phyloP scores from a whole-genome alignment of 192 early-diverging fungal genomes.

The Umbelopsis ramanniana region DNA sequence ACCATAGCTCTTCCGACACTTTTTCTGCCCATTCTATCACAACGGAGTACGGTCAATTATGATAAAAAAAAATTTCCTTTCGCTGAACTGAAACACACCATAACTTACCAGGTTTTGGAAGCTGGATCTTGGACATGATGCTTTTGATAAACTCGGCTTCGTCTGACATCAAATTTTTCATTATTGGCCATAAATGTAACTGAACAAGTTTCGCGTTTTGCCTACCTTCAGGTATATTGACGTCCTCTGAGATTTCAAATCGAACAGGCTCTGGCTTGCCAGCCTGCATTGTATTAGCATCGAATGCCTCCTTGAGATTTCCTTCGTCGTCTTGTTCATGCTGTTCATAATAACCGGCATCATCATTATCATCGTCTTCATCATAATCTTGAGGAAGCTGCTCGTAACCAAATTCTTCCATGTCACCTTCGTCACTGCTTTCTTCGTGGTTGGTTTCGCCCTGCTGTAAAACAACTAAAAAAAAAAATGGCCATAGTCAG shows the following conservation, averaged over 20 bases:
- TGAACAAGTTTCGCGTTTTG: not conserved
- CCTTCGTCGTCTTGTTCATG: too few relatives aligned
- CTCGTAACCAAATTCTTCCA: not conserved
- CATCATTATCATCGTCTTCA: not conserved
- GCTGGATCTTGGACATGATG: slow-evolving; percentile 4
- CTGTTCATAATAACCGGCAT: not conserved
- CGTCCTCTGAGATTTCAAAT: not conserved
- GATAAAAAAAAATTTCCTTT: too few relatives aligned
- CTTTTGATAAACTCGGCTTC: slow-evolving; percentile 3
- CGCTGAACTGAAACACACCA: not conserved
- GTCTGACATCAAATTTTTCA: not conserved
- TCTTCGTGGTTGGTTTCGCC: not conserved
- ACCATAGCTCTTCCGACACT: slow-evolving; percentile 10
- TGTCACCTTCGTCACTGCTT: not conserved
- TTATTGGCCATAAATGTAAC: not conserved
- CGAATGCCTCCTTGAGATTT: not conserved
- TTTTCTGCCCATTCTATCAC: not conserved
- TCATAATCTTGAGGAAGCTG: slow-evolving; percentile 2
- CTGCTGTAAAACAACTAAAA: not conserved
- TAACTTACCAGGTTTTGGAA: not conserved
- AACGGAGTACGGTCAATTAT: too few relatives aligned
- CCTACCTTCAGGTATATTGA: slow-evolving; percentile 19
- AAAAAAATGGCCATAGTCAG: not conserved
- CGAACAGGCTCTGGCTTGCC: not conserved
- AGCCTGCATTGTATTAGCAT: not conserved